Conservation (phyloP, 1,139 yeast species). For the Arxiozyma telluris region DNA sequence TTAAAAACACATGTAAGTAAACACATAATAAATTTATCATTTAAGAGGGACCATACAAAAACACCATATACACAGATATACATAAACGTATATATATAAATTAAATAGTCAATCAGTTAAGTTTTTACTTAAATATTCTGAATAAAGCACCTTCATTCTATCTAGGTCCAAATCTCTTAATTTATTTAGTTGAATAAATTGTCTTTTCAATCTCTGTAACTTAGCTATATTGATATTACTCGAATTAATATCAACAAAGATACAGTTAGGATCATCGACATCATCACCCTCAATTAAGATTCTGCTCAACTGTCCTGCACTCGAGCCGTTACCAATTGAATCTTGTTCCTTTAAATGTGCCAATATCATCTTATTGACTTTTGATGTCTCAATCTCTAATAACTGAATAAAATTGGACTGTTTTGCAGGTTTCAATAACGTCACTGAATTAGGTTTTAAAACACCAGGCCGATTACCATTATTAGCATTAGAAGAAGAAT, state of each 20-base stretch:
- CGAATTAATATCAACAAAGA: conserved; percentile 55
- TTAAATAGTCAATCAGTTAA: background rate
- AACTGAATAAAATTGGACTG: conserved; percentile 70
- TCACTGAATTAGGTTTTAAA: conserved; percentile 63
- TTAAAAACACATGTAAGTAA: too few relatives aligned
- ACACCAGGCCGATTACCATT: conserved; percentile 4
- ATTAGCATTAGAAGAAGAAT: conserved; percentile 1
- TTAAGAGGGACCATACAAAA: background rate
- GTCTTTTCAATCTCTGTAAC: conserved; percentile 73
- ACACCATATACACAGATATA: background rate
- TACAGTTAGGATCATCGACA: conserved; percentile 32
- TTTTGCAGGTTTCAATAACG: conserved; percentile 61
- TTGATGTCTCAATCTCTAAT: conserved; percentile 56
- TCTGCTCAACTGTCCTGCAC: conserved; percentile 9
- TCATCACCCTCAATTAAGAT: conserved; percentile 29
- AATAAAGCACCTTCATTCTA: conserved; percentile 62
- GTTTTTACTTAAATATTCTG: conserved; percentile 45
- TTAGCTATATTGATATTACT: conserved; percentile 61
- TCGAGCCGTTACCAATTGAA: conserved; percentile 19
- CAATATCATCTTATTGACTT: conserved; percentile 20
- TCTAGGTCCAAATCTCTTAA: conserved; percentile 57
- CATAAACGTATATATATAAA: too few relatives aligned
- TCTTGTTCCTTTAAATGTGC: conserved; percentile 17
- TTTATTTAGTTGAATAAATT: conserved; percentile 69
- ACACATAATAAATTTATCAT: background rate